Evolutionary conservation across 768 basidiomycete species (phyloP).

Genomic region (Pulveroboletus sp.): DNA sequence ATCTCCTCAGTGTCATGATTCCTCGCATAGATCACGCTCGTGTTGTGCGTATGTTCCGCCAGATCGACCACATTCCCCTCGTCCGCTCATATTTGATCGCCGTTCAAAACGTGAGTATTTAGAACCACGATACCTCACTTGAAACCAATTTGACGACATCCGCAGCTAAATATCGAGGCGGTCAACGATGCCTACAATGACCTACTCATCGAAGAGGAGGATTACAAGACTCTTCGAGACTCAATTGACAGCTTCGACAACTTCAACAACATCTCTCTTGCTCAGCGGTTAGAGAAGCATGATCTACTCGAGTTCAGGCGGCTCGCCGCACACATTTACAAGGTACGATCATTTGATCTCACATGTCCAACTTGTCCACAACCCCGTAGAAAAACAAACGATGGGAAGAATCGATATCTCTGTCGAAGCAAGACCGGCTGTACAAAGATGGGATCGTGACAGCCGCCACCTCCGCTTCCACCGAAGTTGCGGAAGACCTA

Average conservation of each 20-base stretch:
- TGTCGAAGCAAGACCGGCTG: slow-evolving; percentile 94
- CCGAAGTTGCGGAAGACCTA: slow-evolving; percentile 91
- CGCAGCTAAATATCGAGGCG: slow-evolving; percentile 87
- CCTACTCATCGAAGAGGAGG: slow-evolving; percentile 98
- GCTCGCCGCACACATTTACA: slow-evolving; percentile 93
- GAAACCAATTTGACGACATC: slow-evolving; percentile 1
- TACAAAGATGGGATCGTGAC: slow-evolving; percentile 97
- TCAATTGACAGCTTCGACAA: slow-evolving; percentile 98
- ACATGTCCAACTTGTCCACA: background rate
- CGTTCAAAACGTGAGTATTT: slow-evolving; percentile 75
- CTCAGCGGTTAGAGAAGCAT: slow-evolving; percentile 82
- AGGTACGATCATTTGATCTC: slow-evolving; percentile 45
- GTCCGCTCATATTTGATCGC: slow-evolving; percentile 96
- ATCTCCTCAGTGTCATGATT: slow-evolving; percentile 87
- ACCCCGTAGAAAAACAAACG: slow-evolving; percentile 75
- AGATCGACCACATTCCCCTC: slow-evolving; percentile 93
- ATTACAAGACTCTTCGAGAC: slow-evolving; percentile 95
- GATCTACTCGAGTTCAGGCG: slow-evolving; percentile 93
- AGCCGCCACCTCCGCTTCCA: slow-evolving; percentile 77
- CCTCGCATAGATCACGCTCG: slow-evolving; percentile 93
- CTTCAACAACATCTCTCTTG: slow-evolving; percentile 88
- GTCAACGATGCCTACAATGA: slow-evolving; percentile 99
- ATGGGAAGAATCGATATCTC: slow-evolving; percentile 94
- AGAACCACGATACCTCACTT: background rate
- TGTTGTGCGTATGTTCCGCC: slow-evolving; percentile 92